Evolutionary conservation across 2,329 filamentous ascomycete genomes (phyloP), one percentile per base, ranked within the genome.

Genomic region (Didymella pinodella): DNA sequence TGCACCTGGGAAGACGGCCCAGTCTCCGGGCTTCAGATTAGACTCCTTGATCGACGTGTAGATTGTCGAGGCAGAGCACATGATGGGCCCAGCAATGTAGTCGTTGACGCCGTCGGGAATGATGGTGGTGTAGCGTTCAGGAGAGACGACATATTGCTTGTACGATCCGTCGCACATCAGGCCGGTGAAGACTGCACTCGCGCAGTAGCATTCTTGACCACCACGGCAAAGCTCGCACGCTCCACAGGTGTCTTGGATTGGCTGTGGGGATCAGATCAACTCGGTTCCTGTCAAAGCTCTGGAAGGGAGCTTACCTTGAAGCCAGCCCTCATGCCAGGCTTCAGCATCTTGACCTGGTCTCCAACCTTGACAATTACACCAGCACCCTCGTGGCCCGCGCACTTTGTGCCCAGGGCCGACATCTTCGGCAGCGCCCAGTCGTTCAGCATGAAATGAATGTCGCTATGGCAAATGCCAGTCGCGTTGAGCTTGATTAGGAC

Each of bases 31-130:
- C 56, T 76, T 76, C 4, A 86, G 73, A 1, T 76, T 78, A 0
- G 82, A 83, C 40, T 85, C 82, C 12, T 82, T 78, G 48, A 88
- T 75, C 2, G 84, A 83, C 2, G 83, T 80, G 69, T 87, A 85
- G 60, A 87, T 84, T 1, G 86, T 88, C 7, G 80, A 82, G 0
- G 83, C 86, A 2, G 85, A 72, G 74, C 86, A 88, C 84, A 88
- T 86, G 57, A 88, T 82, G 0, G 85, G 86, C 0, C 81, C 86
- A 5, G 85, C 85, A n/a, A 85, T 72, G 60, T 83, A 81, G 59
- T 86, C 84, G 0, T 76, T 72, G 0, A 87, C 80, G 0, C 81
- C 83, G 32, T 86, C 82, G 0, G 85, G 85, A 55, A 87, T 86
- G 20, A 80, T 77, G 0, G 79, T 80, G 0, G 83, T 83, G 65